phyloP scores from a whole-genome alignment of 2,329 filamentous ascomycete species.

The Aspergillus niger region DNA sequence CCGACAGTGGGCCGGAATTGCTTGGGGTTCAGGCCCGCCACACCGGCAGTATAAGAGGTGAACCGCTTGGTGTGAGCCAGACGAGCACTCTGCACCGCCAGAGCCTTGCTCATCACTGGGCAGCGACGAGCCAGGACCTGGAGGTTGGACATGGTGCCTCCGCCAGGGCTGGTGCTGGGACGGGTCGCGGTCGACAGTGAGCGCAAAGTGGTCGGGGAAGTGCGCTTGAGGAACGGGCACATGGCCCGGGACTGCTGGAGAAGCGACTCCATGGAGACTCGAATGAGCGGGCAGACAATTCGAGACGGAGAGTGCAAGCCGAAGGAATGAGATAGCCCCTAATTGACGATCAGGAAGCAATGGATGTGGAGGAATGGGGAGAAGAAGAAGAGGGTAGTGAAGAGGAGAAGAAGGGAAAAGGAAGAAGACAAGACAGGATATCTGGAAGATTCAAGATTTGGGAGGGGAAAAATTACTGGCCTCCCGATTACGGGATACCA shows the following conservation, averaged over 20 bases:
- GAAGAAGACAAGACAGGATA: constrained; percentile 1
- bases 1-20: constrained; percentile 53
- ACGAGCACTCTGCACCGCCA: constrained; percentile 72
- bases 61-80: constrained; percentile 43
- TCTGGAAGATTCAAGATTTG: constrained; percentile 13
- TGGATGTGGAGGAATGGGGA: background rate
- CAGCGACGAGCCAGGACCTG: constrained; percentile 92
- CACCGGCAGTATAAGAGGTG: constrained; percentile 37
- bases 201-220: constrained; percentile 86
- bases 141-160: constrained; percentile 94
- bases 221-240: constrained; percentile 96
- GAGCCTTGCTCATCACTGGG: constrained; percentile 97
- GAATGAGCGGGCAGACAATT: background rate
- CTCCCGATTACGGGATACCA: constrained; percentile 1
- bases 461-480: background rate
- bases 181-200: constrained; percentile 73
- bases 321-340: background rate
- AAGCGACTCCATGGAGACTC: constrained; percentile 76
- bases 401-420: constrained; percentile 1
- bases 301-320: background rate
- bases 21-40: constrained; percentile 38
- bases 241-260: constrained; percentile 93
- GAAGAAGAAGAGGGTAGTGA: background rate
- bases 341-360: background rate
- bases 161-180: constrained; percentile 69